Evolutionary conservation across 305 asterid genomes (phyloP).

Genomic region (Solanum hybrid): DNA sequence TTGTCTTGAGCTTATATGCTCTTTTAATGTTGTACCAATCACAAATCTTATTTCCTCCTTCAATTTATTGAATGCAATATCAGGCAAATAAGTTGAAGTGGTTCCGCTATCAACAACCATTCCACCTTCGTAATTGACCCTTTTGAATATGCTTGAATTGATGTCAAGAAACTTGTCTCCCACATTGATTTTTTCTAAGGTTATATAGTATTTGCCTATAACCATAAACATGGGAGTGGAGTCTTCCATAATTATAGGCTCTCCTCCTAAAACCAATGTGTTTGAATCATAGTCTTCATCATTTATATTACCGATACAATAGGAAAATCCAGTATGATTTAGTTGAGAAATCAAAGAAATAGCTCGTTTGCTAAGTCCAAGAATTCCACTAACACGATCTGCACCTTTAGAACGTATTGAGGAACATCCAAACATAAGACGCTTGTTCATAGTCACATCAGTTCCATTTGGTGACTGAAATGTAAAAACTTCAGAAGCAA

Average conservation of each 20-base stretch:
- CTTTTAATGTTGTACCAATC: background rate
- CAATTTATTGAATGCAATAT: background rate
- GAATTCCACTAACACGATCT: background rate
- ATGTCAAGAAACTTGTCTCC: background rate
- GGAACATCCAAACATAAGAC: background rate
- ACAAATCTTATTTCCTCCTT: background rate
- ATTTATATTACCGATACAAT: background rate
- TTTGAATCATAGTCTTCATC: background rate
- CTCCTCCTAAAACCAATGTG: background rate
- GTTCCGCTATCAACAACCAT: background rate
- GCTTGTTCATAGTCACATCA: background rate
- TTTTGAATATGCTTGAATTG: background rate
- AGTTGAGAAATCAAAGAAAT: background rate
- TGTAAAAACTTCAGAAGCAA: background rate
- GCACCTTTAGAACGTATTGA: background rate
- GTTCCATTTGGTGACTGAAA: background rate
- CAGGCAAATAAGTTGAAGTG: background rate
- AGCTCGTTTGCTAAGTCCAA: background rate
- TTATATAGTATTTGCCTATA: background rate
- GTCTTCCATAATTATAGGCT: background rate
- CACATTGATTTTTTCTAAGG: background rate
- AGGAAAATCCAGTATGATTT: background rate
- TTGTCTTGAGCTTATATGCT: background rate
- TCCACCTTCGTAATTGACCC: background rate
- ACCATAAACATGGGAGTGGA: background rate